Base-by-base conservation (phyloP, 1,284 basidiomycete genomes). In the Fomitopsis palustris region DNA sequence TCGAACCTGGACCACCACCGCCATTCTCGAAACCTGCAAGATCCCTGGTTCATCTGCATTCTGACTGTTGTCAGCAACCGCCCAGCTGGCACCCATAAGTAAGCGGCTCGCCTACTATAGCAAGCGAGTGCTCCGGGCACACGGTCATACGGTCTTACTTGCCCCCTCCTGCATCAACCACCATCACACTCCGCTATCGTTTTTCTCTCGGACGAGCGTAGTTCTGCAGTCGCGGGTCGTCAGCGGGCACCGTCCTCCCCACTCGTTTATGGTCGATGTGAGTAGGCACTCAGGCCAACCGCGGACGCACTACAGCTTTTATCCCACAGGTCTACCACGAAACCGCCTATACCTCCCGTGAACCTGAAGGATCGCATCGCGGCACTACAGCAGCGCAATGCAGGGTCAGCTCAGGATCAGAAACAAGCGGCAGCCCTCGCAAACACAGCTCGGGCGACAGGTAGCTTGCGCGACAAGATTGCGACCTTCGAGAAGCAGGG, bases 281-380 rank as follows among this genome's bases (percentile, higher is more conserved):
- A 56, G 69, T 67, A 21, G 10, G 19, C 38, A 8, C 25, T 41
- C 41, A 12, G 31, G 41, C 19, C 53, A 19, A 17, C 41, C 16
- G 12, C 12, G 35, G 27, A 35, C 12, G 17, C 35, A 19, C 9
- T 53, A 39, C 39, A 29, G 31, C 38, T 52, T 58, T 31, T 29
- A 41, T 37, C n/a, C 35, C 38, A 43, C 58, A 75, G 73, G 73
- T 65, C 72, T 54, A 61, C 71, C 55, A 62, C 73, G 43, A 69
- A 76, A 69, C 69, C 74, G 23, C 74, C 79, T 61, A 69, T 79
- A 52, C 76, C 80, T 4, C 79, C 77, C 56, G 77, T 76, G 56
- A 88, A 86, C 70, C 80, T 90, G 67, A 90, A 86, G 71, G 88
- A 90, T 66, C 85, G 88, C 58, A 90, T 90, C 60, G 88, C 88